Conservation (phyloP, 148 eudicot genomes). For the Fagopyrum homotropicum region DNA sequence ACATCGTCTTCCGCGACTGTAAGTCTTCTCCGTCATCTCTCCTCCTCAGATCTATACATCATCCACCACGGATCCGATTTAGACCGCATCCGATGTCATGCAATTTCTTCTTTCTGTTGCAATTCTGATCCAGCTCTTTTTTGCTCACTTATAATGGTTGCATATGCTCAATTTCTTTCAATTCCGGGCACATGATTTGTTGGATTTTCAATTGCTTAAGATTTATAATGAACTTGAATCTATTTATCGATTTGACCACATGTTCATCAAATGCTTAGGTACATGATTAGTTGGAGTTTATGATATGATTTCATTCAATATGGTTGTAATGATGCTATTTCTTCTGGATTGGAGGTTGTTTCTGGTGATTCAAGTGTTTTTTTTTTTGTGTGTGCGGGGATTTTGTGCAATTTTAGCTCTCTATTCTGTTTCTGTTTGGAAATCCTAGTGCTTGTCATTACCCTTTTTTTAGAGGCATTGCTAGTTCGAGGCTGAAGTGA, state of each 20-base stretch:
- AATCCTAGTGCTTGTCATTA: background rate
- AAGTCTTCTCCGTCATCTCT: conserved; percentile 19
- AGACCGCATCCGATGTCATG: background rate
- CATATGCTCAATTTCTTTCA: background rate
- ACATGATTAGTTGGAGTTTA: background rate
- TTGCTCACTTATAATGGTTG: background rate
- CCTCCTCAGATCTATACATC: conserved; percentile 21
- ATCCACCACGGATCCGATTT: background rate
- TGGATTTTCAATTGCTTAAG: background rate
- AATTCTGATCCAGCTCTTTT: background rate
- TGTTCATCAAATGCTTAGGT: background rate
- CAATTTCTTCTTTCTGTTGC: background rate
- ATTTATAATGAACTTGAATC: background rate
- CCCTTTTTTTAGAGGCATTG: background rate
- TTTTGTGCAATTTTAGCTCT: background rate
- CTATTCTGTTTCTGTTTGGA: background rate
- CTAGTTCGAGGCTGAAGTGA: background rate
- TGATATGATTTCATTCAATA: background rate
- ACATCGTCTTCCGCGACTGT: conserved; percentile 94
- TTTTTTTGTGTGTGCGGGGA: background rate
- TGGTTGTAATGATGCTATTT: background rate
- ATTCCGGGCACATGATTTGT: background rate
- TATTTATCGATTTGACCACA: background rate
- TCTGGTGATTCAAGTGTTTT: background rate
- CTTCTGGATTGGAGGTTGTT: background rate